Evolutionary conservation across 495 filamentous ascomycete genomes (phyloP), one percentile per base, ranked within the genome.

Genomic region (Zalerion maritima): DNA sequence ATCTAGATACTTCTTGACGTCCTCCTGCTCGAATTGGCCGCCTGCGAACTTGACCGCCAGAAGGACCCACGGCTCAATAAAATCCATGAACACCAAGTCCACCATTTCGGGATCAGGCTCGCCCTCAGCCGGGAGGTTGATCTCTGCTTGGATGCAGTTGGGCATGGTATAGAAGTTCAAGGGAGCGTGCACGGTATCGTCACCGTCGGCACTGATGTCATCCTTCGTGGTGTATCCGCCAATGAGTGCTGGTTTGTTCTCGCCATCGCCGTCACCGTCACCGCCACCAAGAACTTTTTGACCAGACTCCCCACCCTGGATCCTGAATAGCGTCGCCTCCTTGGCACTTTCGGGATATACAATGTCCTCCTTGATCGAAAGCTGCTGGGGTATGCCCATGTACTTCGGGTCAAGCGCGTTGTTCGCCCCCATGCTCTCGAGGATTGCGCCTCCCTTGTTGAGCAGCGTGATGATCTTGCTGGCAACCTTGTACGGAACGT

Each of bases 141-240:
- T 59, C 26, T 75, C 46, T 1, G 73, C 48, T 43, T 82, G 78
- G 36, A 96, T 71, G 46, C 74, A 78, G 45, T 92, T 93, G 2
- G 87, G 86, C 8, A 89, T 69, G 3, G 51, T 45, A 50, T 89
- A 85, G 47, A 80, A 82, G 15, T 64, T 50, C 22, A 94, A 75
- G 4, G 64, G 62, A 0, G 66, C 55, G 43, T 96, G 89, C 1
- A 94, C 40, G 0, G 87, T 86, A 47, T 97, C 89, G 47, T 97
- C 89, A 28, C 89, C 91, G 38, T 89, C 78, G n/a, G 57, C 47
- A 23, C 87, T 83, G 2, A 67, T 72, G 42, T 86, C 87, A 48
- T 97, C 89, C 21, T 56, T 57, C 8, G 89, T 97, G 0, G 81
- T 94, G 56, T 97, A 96, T 2, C 89, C 89, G 4, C 77, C 73